These are phyloP conservation scores for Gaeumannomyces tritici DNA, from an alignment of 2,329 filamentous ascomycete species.

Conservation along the genomic window DNA sequence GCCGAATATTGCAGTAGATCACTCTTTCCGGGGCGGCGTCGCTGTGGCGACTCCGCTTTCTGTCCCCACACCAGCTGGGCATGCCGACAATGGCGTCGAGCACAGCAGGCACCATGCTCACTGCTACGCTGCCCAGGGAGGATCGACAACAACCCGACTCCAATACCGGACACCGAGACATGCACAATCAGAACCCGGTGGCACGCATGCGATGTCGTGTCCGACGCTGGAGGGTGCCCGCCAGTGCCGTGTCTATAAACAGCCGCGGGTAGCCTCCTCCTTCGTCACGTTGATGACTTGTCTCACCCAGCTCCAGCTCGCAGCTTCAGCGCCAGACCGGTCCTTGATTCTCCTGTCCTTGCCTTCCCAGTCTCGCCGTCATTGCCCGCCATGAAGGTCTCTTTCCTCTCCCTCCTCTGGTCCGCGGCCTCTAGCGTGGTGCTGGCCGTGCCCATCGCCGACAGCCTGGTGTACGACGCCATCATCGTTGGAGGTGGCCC, in stretches of 20 bases:
- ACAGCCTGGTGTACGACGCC: conserved; percentile 33
- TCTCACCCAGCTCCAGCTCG: not conserved
- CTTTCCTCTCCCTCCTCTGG: not conserved
- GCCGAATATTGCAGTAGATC: not conserved
- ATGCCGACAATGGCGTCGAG: not conserved
- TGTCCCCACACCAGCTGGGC: not conserved
- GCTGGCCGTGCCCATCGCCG: not conserved
- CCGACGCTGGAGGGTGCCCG: not conserved
- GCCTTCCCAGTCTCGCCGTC: not conserved
- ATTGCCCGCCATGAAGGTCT: not conserved
- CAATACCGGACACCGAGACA: not conserved
- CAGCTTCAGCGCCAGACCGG: not conserved
- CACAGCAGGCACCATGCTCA: too few species aligned
- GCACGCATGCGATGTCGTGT: not conserved
- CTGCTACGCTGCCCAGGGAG: too few species aligned
- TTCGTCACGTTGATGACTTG: too few species aligned
- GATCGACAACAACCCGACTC: not conserved
- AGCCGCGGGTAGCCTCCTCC: not conserved
- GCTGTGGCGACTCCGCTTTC: too few species aligned
- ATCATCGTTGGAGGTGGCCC: conserved; percentile 50
- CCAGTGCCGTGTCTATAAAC: not conserved
- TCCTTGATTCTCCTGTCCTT: not conserved
- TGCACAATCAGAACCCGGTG: not conserved
- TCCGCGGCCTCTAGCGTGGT: not conserved
- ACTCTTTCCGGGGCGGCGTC: too few species aligned